Conservation (phyloP, 495 filamentous ascomycete genomes). For the Penicillium coffeae region DNA sequence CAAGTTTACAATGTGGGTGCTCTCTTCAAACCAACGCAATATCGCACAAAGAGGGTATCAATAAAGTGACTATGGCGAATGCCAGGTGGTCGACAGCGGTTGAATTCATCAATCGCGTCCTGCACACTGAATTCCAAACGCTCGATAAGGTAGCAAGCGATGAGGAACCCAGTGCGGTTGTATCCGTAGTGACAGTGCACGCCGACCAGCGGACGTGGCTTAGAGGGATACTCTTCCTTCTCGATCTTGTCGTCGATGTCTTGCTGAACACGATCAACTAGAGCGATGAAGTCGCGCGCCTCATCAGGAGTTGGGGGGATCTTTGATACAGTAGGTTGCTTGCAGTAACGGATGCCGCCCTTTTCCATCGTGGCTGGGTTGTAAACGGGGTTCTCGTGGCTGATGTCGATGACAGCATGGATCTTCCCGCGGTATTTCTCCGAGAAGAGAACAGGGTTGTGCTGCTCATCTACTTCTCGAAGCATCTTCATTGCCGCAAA, state of each 20-base stretch:
- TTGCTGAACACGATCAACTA: conserved; percentile 65
- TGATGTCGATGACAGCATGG: conserved; percentile 80
- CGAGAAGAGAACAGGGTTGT: conserved; percentile 73
- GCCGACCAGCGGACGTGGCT: conserved; percentile 56
- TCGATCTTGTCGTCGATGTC: conserved; percentile 39
- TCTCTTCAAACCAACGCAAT: conserved; percentile 55
- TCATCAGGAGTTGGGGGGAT: conserved; percentile 78
- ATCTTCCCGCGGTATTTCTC: conserved; percentile 61
- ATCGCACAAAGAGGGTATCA: conserved; percentile 80
- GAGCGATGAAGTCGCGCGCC: conserved; percentile 67
- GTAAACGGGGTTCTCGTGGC: conserved; percentile 81
- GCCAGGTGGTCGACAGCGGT: conserved; percentile 66
- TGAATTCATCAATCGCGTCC: conserved; percentile 79
- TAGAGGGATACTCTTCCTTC: conserved; percentile 42
- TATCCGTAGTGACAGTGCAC: conserved; percentile 97
- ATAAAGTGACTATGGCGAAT: conserved; percentile 89
- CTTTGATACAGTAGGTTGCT: conserved; percentile 89
- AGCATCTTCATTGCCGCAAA: conserved; percentile 89
- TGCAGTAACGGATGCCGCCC: conserved; percentile 74
- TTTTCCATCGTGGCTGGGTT: conserved; percentile 69
- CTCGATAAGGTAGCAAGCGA: conserved; percentile 90
- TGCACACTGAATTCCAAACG: conserved; percentile 65
- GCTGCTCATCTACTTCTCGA: conserved; percentile 77
- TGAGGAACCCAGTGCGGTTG: conserved; percentile 86
- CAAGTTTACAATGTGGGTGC: conserved; percentile 44